Evolutionary conservation across 805 yeast species (phyloP), one percentile per base, ranked within the genome.

Genomic region (Priceomyces carsonii): DNA sequence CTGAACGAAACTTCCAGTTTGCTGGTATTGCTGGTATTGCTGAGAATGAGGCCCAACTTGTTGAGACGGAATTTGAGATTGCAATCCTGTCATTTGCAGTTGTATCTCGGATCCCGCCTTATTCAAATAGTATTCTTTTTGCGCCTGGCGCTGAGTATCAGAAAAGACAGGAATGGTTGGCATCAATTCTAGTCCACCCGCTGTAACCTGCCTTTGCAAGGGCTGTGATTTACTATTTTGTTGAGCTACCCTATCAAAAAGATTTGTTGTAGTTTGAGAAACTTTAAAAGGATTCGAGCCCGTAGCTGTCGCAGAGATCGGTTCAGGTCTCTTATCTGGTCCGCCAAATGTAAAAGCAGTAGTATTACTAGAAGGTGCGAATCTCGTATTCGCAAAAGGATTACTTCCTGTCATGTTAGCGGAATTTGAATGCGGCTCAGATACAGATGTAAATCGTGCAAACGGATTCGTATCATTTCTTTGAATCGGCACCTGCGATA

Each of bases 151-250:
- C 46, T 75, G 77, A 6, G 85, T 79, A 46, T 80, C 79, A 0
- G 86, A 87, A 48, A 82, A 84, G 6, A 81, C 85, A 2, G 88
- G 76, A 3, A 75, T 61, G 1, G 89, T 82, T 7, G 82, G 82
- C 28, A 82, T 55, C 33, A 65, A 63, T 51, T 84, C 90, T 40
- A 80, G 68, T 0, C 90, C 91, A 3, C 90, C 91, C 21, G 87
- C 84, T 2, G 88, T 82, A n/a, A 29, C 21, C 24, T 29, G 33
- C 24, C 9, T 29, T 7, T 29, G 33, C 25, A 29, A 21, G 2
- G 78, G 73, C 49, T 77, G 83, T 10, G 69, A 62, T 47, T 66
- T 60, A 45, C 73, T 37, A 32, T 59, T 41, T 43, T 55, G 50
- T 36, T 44, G 58, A 6, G 48, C 29, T 8, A 43, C 50, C 26